Evolutionary conservation across 306 rosid genomes (phyloP).

Genomic region (Nissolia schottii): DNA sequence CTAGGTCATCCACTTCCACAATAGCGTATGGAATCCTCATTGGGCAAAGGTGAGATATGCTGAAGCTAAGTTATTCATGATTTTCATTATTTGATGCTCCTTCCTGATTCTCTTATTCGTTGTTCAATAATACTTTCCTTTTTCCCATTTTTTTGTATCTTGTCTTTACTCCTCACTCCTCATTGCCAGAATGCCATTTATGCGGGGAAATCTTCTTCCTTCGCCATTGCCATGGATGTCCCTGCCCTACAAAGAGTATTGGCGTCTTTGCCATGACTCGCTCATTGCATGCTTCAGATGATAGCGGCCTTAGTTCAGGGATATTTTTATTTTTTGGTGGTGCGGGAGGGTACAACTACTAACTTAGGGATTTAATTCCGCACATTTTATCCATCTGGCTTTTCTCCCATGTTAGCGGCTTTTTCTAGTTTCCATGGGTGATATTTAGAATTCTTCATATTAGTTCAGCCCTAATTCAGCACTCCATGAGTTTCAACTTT

Average conservation of each 20-base stretch:
- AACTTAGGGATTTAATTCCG: not conserved
- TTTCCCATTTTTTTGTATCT: not conserved
- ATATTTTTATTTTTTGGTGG: not conserved
- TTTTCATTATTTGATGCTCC: not conserved
- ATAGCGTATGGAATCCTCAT: slow-evolving; percentile 67
- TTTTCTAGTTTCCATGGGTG: not conserved
- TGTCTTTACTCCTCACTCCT: not conserved
- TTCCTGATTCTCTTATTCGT: not conserved
- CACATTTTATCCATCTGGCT: not conserved
- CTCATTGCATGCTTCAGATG: slow-evolving; percentile 48
- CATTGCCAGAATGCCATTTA: slow-evolving; percentile 53
- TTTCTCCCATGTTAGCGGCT: not conserved
- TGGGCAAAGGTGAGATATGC: slow-evolving; percentile 59
- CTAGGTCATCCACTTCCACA: slow-evolving; percentile 32
- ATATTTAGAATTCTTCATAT: slow-evolving; percentile 8
- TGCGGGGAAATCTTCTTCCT: slow-evolving; percentile 53
- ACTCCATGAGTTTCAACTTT: not conserved
- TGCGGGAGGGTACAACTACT: not conserved
- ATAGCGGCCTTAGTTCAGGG: not conserved
- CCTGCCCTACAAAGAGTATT: slow-evolving; percentile 69
- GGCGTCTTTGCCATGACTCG: slow-evolving; percentile 68
- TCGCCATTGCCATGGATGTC: slow-evolving; percentile 80
- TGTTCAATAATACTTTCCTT: not conserved
- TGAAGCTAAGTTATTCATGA: not conserved
- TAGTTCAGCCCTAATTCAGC: slow-evolving; percentile 5